Base-by-base conservation (phyloP, 1,284 basidiomycete species). In the Caloboletus firmus region DNA sequence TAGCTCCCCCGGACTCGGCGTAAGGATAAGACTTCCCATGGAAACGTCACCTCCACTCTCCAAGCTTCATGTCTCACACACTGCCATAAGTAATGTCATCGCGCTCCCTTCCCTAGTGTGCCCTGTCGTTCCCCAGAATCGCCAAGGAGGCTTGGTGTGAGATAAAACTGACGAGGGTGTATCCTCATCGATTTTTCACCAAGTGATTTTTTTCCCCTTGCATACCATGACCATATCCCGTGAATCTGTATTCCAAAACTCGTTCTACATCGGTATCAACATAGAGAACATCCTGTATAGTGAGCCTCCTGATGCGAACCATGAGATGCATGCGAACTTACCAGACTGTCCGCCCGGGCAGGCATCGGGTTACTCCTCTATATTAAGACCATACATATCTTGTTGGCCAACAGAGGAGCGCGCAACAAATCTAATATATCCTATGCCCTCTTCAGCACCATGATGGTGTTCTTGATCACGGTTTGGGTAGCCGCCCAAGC, bases 251-350 rank as follows among this genome's bases (percentile, higher is more conserved):
- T 55, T 64, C 45, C 65, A 67, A 47, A 59, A 44, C 31, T 53
- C 64, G 6, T 4, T 53, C 15, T 65, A 65, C 15, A 24, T 65
- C 6, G 66, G 60, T 22, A 59, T 59, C 5, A 62, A 37, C 34
- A 22, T 69, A 22, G 13, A 65, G 32, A 40, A 58, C n/a, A 57
- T 69, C 22, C 30, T 68, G 17, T 66, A 69, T 35, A 67, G 64
- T 66, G 9, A 60, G 63, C 53, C 15, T 41, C n/a, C 9, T 5
- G 15, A 13, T 1, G 5, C 20, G 4, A 3, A 8, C 26, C 5
- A 36, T 17, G 28, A 26, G 22, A 31, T 11, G 9, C n/a, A 31
- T 20, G 6, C 11, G 9, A 5, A 17, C 43, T 52, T 34, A 54
- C 30, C 3, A 1, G 3, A n/a, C n/a, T n/a, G n/a, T 12, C 31